Conservation (phyloP, 2,329 filamentous ascomycete genomes). For the Colletotrichum liriopes region DNA sequence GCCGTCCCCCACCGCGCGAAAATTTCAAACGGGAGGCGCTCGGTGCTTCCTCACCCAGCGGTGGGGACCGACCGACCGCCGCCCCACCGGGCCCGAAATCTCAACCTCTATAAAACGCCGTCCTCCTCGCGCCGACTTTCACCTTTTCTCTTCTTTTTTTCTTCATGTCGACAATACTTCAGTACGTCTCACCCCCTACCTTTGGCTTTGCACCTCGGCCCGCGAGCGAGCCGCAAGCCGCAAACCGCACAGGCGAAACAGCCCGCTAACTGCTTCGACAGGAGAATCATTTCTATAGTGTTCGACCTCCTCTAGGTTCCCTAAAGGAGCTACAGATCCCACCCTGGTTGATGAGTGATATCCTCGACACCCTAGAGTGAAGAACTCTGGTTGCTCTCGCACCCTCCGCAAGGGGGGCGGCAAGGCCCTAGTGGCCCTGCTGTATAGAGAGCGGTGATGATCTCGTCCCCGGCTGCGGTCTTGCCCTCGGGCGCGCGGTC, state of each 20-base stretch:
- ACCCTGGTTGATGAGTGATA: constrained; percentile 95
- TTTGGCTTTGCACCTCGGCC: not conserved
- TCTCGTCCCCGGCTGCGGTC: constrained; percentile 84
- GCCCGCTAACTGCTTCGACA: constrained; percentile 48
- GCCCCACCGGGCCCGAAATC: not conserved
- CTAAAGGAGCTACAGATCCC: constrained; percentile 93
- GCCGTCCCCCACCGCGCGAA: not conserved
- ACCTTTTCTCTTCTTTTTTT: constrained; percentile 62
- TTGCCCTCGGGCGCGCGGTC: constrained; percentile 83
- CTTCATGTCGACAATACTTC: constrained; percentile 76
- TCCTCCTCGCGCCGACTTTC: constrained; percentile 50
- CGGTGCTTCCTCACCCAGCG: constrained; percentile 2
- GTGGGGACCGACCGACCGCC: constrained; percentile 1
- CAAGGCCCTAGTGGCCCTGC: constrained; percentile 48
- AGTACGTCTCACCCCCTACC: constrained; percentile 60
- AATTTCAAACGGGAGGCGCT: constrained; percentile 7
- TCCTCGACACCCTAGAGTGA: constrained; percentile 94
- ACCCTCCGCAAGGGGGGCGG: constrained; percentile 76
- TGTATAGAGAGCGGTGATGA: constrained; percentile 96
- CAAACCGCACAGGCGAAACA: not conserved
- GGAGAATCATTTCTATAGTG: constrained; percentile 99
- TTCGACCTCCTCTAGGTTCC: constrained; percentile 92
- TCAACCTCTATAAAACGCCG: constrained; percentile 58
- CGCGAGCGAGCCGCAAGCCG: not conserved
- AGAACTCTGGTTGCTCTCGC: constrained; percentile 74